phyloP scores from a whole-genome alignment of 257 asterid species.

The Solanum pennellii region DNA sequence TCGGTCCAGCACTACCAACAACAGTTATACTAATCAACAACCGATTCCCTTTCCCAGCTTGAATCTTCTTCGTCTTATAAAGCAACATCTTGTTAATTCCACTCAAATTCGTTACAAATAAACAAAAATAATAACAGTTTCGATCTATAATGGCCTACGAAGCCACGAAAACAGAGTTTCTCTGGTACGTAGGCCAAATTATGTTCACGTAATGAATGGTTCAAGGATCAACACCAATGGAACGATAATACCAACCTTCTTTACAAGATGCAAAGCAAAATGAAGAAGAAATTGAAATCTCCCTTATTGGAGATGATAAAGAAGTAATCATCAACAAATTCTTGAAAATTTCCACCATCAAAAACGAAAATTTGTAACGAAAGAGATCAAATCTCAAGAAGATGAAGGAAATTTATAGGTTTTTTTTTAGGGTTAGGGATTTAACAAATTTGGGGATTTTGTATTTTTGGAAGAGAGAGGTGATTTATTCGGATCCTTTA shows the following conservation, averaged over 20 bases:
- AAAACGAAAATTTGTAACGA: not conserved
- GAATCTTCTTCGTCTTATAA: constrained; percentile 25
- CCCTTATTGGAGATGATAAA: constrained; percentile 7
- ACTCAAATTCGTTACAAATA: not conserved
- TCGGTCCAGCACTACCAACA: constrained; percentile 34
- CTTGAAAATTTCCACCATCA: constrained; percentile 20
- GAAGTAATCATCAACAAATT: constrained; percentile 12
- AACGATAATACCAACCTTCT: constrained; percentile 35
- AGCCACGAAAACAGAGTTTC: not conserved
- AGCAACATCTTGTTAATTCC: constrained; percentile 5
- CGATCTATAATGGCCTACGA: not conserved
- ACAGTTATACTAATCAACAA: constrained; percentile 25
- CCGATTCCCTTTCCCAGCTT: constrained; percentile 15
- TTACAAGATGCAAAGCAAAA: constrained; percentile 24
- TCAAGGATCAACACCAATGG: constrained; percentile 25
- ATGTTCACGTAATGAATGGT: not conserved
- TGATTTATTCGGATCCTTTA: not conserved
- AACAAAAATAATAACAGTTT: not conserved
- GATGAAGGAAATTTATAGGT: not conserved
- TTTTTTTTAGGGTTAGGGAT: not conserved
- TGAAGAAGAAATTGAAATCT: constrained; percentile 3
- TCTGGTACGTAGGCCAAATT: not conserved
- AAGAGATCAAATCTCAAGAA: not conserved
- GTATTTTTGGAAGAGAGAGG: not conserved
- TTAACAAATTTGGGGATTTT: not conserved